Conservation (phyloP, 495 filamentous ascomycete species). For the Neurospora sp. region DNA sequence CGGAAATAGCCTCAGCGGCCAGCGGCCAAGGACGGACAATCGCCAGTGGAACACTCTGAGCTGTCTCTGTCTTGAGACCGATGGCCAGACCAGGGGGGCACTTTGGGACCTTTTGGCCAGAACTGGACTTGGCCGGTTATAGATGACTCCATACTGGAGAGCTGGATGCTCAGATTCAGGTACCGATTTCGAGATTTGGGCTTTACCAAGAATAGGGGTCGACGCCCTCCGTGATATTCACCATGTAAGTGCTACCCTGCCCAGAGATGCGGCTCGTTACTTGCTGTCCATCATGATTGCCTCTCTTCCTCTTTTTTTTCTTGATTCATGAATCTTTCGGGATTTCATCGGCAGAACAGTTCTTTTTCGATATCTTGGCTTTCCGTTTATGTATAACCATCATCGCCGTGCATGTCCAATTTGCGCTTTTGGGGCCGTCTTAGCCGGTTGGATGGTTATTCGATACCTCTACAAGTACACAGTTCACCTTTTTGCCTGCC, state of each 20-base stretch:
- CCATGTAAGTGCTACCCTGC: background rate
- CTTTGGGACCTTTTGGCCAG: background rate
- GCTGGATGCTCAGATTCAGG: background rate
- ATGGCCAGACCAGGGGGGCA: background rate
- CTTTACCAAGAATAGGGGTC: background rate
- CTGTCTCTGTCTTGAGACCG: background rate
- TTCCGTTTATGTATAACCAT: background rate
- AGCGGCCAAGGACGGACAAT: background rate
- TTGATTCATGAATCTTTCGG: background rate
- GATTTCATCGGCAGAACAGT: background rate
- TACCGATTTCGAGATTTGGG: background rate
- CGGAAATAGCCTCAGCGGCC: background rate
- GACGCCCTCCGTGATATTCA: background rate
- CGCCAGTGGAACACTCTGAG: background rate
- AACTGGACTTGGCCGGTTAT: background rate
- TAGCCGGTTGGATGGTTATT: background rate
- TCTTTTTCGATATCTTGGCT: background rate
- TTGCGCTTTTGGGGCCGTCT: background rate
- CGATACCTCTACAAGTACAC: background rate
- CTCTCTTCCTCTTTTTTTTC: background rate
- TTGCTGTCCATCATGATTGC: background rate
- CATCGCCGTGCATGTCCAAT: background rate
- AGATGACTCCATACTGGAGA: background rate
- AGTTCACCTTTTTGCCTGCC: background rate
- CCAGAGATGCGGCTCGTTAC: background rate